Percentiles rank a stretch among this genome's conserved stretches.
Conservation (phyloP, 2,329 filamentous ascomycete species). For the Coleophoma cylindrospora region DNA sequence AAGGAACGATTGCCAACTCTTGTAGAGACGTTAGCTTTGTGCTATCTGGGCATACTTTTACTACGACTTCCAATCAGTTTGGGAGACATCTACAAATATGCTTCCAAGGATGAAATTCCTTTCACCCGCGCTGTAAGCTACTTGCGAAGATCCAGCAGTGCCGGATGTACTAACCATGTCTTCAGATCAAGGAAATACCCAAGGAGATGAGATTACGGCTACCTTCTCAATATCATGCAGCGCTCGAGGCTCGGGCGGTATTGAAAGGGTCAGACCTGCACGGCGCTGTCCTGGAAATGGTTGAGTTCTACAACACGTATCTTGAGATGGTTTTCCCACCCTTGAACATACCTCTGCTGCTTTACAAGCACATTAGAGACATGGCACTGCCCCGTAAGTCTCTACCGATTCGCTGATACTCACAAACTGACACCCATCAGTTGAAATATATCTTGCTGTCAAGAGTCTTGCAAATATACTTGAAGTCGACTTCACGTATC, state of each 20-base stretch:
- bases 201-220: constrained; percentile 61
- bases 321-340: constrained; percentile 69
- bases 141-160: neutral
- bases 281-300: constrained; percentile 53
- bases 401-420: neutral
- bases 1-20: constrained; percentile 52
- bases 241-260: constrained; percentile 46
- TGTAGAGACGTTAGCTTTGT: constrained; percentile 70
- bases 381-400: constrained; percentile 68
- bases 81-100: constrained; percentile 68
- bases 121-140: constrained; percentile 62
- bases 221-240: constrained; percentile 53
- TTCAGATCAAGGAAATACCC: constrained; percentile 52
- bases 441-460: constrained; percentile 59
- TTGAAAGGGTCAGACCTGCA: constrained; percentile 58
- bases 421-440: constrained; percentile 31
- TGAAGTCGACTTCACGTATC: constrained; percentile 52
- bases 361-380: constrained; percentile 65
- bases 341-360: constrained; percentile 63
- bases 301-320: constrained; percentile 58
- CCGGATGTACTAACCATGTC: neutral
- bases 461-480: constrained; percentile 40
- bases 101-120: constrained; percentile 60
- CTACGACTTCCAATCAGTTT: constrained; percentile 72
- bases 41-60: constrained; percentile 74